Percentiles rank a stretch among this genome's conserved stretches.
These are phyloP conservation scores for Hypoxylon sp. DNA, from an alignment of 2,329 filamentous ascomycete species.

Conservation along the genomic window DNA sequence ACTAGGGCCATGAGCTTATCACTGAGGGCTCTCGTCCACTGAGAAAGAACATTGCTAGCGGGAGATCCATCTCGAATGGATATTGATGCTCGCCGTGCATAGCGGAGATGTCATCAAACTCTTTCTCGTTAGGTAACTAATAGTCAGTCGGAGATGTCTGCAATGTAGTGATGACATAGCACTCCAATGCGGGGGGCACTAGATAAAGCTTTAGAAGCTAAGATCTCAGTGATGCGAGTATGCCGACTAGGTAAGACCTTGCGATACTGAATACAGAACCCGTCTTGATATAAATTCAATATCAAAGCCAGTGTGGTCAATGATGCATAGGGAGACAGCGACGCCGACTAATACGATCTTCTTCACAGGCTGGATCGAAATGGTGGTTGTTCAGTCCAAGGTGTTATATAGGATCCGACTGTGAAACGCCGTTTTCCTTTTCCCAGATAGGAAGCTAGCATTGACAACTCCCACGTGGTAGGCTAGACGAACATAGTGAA, in stretches of 20 bases:
- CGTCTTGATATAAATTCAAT: constrained; percentile 11
- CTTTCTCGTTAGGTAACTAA: constrained; percentile 45
- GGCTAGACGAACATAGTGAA: constrained; percentile 29
- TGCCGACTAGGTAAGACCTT: constrained; percentile 19
- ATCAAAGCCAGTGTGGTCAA: background rate
- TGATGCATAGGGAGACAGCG: background rate
- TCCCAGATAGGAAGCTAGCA: constrained; percentile 21
- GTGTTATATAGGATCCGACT: constrained; percentile 22
- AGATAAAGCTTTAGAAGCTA: constrained; percentile 45
- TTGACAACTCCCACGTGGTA: constrained; percentile 39
- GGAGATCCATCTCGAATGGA: constrained; percentile 44
- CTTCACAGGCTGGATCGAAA: background rate
- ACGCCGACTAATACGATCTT: background rate
- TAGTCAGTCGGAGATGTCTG: constrained; percentile 35
- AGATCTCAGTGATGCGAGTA: constrained; percentile 19
- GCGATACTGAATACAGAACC: constrained; percentile 6
- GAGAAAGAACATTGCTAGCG: constrained; percentile 32
- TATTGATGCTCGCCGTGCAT: constrained; percentile 44
- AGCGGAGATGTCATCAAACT: constrained; percentile 45
- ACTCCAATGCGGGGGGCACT: constrained; percentile 44
- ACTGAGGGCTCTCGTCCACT: constrained; percentile 41
- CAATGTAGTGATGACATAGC: constrained; percentile 43
- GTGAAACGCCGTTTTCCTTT: constrained; percentile 8
- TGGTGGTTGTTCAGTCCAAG: background rate
- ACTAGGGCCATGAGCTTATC: constrained; percentile 41